Base-by-base conservation (phyloP, 345 rosid genomes). In the Microcos paniculata region DNA sequence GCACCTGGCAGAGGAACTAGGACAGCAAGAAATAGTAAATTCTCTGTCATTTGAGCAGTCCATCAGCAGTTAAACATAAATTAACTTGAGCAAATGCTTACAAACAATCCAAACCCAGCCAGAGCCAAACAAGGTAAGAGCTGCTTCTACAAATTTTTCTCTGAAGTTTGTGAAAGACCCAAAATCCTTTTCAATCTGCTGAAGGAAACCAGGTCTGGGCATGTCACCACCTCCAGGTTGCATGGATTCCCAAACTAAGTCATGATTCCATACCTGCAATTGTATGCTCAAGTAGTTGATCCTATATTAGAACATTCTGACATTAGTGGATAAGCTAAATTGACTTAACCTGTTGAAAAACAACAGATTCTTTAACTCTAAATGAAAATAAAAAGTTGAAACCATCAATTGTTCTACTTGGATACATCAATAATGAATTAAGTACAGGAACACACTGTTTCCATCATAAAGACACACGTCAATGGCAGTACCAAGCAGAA, bases 171-270 rank as follows among this genome's bases (percentile, higher is more conserved):
- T 71, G 62, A 87, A 94, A 75, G 97, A 94, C 75, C 90, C 91
- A 49, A 94, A 94, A 85, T 94, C 98, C 77, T 91, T 94, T 80
- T 94, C 97, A 81, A 94, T 91, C 88, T 94, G 98, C 71, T 85
- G 82, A 81, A 92, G 98, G 57, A 92, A 84, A 77, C 94, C 98
- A 75, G 86, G 89, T 82, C 77, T 64, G 35, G 98, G 96, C 85
- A 80, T 67, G 78, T 80, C 86, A 31, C 99, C 98, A 28, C 98
- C 99, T 55, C 93, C 94, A 72, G 98, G 99, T 85, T 90, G 94
- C 98, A 95, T 92, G 21, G 99, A 95, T 81, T 95, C 99, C 99
- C 99, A 95, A 70, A 95, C 93, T 85, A 93, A 95, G 73, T 93
- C 91, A 82, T 95, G 98, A 84, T 93, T 95, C 96, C 96, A 95